phyloP scores from a whole-genome alignment of 345 rosid genomes.

The Syzygium aqueum region DNA sequence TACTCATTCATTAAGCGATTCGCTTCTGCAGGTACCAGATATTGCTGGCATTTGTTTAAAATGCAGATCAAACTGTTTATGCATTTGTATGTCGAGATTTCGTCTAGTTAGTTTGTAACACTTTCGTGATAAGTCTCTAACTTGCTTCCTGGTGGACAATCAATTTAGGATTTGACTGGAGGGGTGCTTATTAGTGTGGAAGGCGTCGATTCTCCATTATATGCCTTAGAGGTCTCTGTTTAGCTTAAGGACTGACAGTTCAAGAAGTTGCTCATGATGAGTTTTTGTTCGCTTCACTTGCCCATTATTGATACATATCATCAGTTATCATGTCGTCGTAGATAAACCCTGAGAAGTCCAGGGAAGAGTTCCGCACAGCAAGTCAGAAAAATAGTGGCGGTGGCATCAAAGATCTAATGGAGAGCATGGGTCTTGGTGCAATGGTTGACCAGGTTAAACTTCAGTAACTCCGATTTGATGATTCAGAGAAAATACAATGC shows the following conservation, averaged over 20 bases:
- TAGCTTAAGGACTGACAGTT: neutral
- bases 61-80: neutral
- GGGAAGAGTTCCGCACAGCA: slow-evolving; percentile 42
- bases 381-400: slow-evolving; percentile 22
- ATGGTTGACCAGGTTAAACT: slow-evolving; percentile 63
- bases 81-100: neutral
- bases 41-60: neutral
- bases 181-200: slow-evolving; percentile 53
- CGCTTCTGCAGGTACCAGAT: slow-evolving; percentile 44
- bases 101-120: neutral
- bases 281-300: neutral
- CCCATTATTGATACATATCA: neutral
- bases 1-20: slow-evolving; percentile 82
- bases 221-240: slow-evolving; percentile 58
- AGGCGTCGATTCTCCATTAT: slow-evolving; percentile 65
- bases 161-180: slow-evolving; percentile 58
- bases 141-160: neutral
- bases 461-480: neutral
- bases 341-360: slow-evolving; percentile 59
- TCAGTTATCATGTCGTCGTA: slow-evolving; percentile 9
- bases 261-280: neutral
- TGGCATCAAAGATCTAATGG: slow-evolving; percentile 55
- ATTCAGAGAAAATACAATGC: neutral
- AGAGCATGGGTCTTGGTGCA: slow-evolving; percentile 73
- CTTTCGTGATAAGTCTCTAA: neutral